These are phyloP conservation scores for Wickerhamomyces ciferrii DNA, from an alignment of 805 yeast species.

Conservation along the genomic window DNA sequence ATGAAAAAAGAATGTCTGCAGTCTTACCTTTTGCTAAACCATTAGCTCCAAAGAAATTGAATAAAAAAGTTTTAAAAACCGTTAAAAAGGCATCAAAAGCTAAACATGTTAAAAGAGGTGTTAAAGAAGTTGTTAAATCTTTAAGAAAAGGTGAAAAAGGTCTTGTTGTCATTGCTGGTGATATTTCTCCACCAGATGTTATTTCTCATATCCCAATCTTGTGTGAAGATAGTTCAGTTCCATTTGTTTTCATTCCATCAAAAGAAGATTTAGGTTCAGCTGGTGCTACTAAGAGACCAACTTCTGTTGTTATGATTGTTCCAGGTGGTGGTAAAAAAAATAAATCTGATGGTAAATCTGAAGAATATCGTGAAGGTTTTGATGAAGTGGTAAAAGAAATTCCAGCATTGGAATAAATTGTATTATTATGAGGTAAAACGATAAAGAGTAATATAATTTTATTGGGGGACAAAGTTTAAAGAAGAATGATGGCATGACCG, in stretches of 20 bases:
- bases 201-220: constrained; percentile 96
- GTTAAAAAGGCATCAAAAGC: constrained; percentile 98
- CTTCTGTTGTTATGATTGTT: constrained; percentile 94
- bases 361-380: constrained; percentile 85
- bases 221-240: constrained; percentile 91
- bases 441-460: no score
- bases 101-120: constrained; percentile 97
- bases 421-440: no score
- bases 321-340: constrained; percentile 92
- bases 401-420: constrained; percentile 23
- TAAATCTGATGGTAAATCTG: constrained; percentile 61
- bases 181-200: constrained; percentile 95
- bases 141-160: constrained; percentile 98
- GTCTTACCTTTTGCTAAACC: constrained; percentile 91
- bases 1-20: constrained; percentile 88
- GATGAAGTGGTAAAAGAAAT: constrained; percentile 96
- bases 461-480: background rate
- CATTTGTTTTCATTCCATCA: constrained; percentile 91
- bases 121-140: constrained; percentile 97
- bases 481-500: background rate
- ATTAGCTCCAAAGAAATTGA: constrained; percentile 90
- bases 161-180: constrained; percentile 93
- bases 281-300: constrained; percentile 98
- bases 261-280: constrained; percentile 98
- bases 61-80: constrained; percentile 91